Evolutionary conservation across 129 eudicot genomes (phyloP).

Genomic region (Logfia minima): DNA sequence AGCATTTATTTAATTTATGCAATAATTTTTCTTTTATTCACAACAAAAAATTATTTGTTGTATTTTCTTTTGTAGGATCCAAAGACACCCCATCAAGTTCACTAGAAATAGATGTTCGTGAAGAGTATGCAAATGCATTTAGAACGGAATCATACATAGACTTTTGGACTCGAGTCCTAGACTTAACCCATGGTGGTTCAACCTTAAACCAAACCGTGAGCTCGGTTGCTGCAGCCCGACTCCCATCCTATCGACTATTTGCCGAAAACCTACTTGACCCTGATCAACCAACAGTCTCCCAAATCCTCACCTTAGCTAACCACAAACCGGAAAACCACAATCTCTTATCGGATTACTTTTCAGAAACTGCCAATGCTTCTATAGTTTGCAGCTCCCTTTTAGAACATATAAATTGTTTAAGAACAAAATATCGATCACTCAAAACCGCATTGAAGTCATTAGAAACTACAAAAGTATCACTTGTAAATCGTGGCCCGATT

Average conservation of each 20-base stretch:
- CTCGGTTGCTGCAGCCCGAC: slow-evolving; percentile 69
- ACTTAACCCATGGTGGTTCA: slow-evolving; percentile 35
- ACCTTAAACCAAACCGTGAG: slow-evolving; percentile 43
- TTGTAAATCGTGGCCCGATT: slow-evolving; percentile 23
- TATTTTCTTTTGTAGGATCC: slow-evolving; percentile 12
- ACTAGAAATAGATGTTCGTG: slow-evolving; percentile 59
- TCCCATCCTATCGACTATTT: slow-evolving; percentile 79
- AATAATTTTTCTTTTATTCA: background rate
- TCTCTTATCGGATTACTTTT: slow-evolving; percentile 59
- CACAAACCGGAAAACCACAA: slow-evolving; percentile 37
- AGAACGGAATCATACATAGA: slow-evolving; percentile 80
- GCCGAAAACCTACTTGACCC: slow-evolving; percentile 84
- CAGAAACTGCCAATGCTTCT: slow-evolving; percentile 64
- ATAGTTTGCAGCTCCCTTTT: slow-evolving; percentile 57
- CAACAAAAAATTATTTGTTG: background rate
- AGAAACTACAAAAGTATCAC: slow-evolving; percentile 18
- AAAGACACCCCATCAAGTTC: slow-evolving; percentile 32
- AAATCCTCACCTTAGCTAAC: slow-evolving; percentile 39
- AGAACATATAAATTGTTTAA: slow-evolving; percentile 54
- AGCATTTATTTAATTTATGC: background rate
- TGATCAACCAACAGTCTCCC: slow-evolving; percentile 63
- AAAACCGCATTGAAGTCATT: slow-evolving; percentile 37
- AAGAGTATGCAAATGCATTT: slow-evolving; percentile 92
- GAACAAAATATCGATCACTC: slow-evolving; percentile 48
- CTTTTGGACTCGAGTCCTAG: slow-evolving; percentile 79